Evolutionary conservation across 331 rosid species (phyloP).

Genomic region (Prunus yedoensis): DNA sequence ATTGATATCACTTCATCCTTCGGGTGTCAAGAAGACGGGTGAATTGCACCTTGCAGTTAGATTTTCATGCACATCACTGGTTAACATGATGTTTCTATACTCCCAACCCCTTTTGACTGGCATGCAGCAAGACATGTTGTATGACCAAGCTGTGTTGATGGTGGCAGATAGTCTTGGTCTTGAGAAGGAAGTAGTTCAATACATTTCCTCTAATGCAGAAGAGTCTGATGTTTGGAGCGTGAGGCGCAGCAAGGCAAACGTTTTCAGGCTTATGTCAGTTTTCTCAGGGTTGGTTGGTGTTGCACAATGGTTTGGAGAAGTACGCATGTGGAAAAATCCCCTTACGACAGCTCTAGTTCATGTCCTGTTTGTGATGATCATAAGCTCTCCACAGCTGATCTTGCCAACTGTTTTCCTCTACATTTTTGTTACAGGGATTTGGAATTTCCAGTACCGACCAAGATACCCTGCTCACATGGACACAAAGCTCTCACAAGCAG

Average conservation of each 20-base stretch:
- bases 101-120: constrained; percentile 65
- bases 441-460: constrained; percentile 70
- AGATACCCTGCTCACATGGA: constrained; percentile 75
- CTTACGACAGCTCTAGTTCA: constrained; percentile 70
- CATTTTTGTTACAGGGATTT: constrained; percentile 60
- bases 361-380: constrained; percentile 65
- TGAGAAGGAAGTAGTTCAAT: constrained; percentile 72
- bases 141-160: constrained; percentile 61
- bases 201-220: constrained; percentile 61
- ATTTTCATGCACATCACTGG: constrained; percentile 54
- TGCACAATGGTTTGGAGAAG: constrained; percentile 67
- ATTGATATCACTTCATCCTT: constrained; percentile 64
- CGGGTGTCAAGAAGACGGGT: constrained; percentile 83
- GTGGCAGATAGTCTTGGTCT: constrained; percentile 76
- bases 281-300: constrained; percentile 51
- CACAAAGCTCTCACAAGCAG: constrained; percentile 64
- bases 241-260: constrained; percentile 92
- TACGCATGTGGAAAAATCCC: constrained; percentile 57
- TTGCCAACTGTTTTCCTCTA: constrained; percentile 69
- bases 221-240: constrained; percentile 73
- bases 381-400: constrained; percentile 67
- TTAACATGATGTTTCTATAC: constrained; percentile 56
- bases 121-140: constrained; percentile 74
- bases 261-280: constrained; percentile 57
- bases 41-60: constrained; percentile 82